These are phyloP conservation scores for Cokeromyces recurvatus DNA, from an alignment of 371 early-diverging fungal species.

Conservation along the genomic window DNA sequence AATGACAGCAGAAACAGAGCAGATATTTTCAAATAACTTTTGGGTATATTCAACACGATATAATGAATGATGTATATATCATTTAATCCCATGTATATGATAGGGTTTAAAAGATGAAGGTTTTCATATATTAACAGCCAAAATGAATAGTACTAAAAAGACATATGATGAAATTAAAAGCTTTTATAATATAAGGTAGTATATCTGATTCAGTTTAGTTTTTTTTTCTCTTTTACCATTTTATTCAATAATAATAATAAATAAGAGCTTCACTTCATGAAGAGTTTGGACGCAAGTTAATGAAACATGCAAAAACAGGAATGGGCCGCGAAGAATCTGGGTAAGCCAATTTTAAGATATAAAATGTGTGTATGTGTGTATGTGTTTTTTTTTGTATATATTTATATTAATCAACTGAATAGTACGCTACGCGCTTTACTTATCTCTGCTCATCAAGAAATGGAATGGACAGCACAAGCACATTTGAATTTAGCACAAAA, in stretches of 20 bases:
- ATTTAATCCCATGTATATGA: no score
- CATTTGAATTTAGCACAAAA: constrained; percentile 77
- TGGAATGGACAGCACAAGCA: constrained; percentile 73
- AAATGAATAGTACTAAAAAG: constrained; percentile 82
- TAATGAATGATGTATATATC: not conserved
- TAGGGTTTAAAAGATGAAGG: constrained; percentile 89
- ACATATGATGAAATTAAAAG: constrained; percentile 73
- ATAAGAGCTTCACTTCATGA: constrained; percentile 79
- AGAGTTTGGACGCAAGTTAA: constrained; percentile 78
- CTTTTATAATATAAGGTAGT: constrained; percentile 32
- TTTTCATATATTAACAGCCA: constrained; percentile 71
- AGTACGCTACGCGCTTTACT: constrained; percentile 63
- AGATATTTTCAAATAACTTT: constrained; percentile 40
- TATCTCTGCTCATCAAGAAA: constrained; percentile 68
- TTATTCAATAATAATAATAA: no score
- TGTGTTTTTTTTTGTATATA: not conserved
- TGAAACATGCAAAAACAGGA: constrained; percentile 72
- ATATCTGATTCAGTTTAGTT: no score
- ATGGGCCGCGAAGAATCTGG: constrained; percentile 88
- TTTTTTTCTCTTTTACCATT: no score
- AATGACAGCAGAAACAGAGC: constrained; percentile 1
- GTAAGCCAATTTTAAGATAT: no score
- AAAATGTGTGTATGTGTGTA: not conserved
- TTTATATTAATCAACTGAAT: no score
- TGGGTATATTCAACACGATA: constrained; percentile 22